phyloP scores from a whole-genome alignment of 192 early-diverging fungal species.

The Coemansia sp. region DNA sequence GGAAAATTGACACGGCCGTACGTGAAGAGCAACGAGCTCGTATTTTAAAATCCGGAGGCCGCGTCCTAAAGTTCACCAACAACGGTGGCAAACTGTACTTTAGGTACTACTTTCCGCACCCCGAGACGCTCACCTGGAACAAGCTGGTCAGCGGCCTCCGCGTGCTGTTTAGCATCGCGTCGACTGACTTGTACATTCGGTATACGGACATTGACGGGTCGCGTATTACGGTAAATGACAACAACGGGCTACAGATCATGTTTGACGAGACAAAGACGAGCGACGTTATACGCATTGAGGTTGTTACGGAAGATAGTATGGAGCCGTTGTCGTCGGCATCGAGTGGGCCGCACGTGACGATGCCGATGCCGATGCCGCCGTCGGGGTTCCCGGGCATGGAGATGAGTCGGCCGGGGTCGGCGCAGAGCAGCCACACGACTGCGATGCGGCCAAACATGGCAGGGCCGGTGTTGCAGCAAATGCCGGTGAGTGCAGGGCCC shows the following conservation, averaged over 20 bases:
- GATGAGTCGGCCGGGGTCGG: slow-evolving; percentile 28
- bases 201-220: slow-evolving; percentile 40
- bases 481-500: slow-evolving; percentile 17
- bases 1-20: neutral
- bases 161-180: slow-evolving; percentile 36
- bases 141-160: slow-evolving; percentile 41
- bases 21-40: slow-evolving; percentile 43
- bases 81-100: slow-evolving; percentile 51
- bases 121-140: slow-evolving; percentile 40
- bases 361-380: slow-evolving; percentile 46
- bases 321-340: slow-evolving; percentile 6
- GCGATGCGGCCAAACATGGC: slow-evolving; percentile 10
- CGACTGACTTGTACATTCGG: slow-evolving; percentile 30
- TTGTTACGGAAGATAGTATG: slow-evolving; percentile 16
- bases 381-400: slow-evolving; percentile 50
- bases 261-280: slow-evolving; percentile 38
- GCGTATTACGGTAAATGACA: slow-evolving; percentile 49
- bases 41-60: slow-evolving; percentile 36
- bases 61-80: slow-evolving; percentile 54
- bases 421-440: slow-evolving; percentile 23
- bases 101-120: slow-evolving; percentile 48
- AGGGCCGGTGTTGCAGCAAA: slow-evolving; percentile 24
- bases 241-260: slow-evolving; percentile 45
- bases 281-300: slow-evolving; percentile 44
- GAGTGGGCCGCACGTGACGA: slow-evolving; percentile 4